A percentile compares a stretch with the other conserved stretches of the same genome.
phyloP scores from a whole-genome alignment of 164 flowering plant genomes.

The Nelumbo lutea region DNA sequence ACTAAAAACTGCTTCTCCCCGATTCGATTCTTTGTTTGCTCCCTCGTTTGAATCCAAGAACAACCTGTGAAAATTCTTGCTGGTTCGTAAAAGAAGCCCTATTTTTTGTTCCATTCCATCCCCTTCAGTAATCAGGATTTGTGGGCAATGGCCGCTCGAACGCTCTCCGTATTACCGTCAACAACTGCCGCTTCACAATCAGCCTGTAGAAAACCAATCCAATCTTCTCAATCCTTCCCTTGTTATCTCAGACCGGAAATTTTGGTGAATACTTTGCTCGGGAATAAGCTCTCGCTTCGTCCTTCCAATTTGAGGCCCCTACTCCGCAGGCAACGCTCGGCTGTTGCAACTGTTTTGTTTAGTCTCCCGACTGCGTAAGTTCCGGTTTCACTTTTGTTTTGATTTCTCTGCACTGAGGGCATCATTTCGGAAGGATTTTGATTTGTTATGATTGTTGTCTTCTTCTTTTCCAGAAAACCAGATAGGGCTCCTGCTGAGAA shows the following conservation, averaged over 20 bases:
- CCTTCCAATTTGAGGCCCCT: constrained; percentile 9
- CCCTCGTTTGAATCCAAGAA: neutral
- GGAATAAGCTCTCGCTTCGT: constrained; percentile 23
- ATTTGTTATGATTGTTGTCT: constrained; percentile 9
- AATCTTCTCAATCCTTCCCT: constrained; percentile 13
- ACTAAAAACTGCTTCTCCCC: too few species aligned
- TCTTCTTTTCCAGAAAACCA: constrained; percentile 34
- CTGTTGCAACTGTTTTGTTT: constrained; percentile 18
- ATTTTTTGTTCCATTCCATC: neutral
- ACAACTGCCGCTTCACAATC: constrained; percentile 20
- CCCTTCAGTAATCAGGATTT: constrained; percentile 1
- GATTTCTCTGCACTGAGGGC: neutral
- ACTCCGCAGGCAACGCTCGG: constrained; percentile 12
- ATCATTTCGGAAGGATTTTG: too few species aligned
- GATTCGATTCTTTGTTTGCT: too few species aligned
- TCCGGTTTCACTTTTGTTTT: neutral
- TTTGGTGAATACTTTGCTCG: constrained; percentile 21
- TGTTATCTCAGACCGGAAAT: constrained; percentile 2
- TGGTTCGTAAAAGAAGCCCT: neutral
- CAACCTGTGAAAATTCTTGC: neutral
- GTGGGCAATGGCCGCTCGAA: constrained; percentile 23
- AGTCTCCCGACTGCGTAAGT: constrained; percentile 45
- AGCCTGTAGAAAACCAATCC: neutral
- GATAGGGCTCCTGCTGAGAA: constrained; percentile 35
- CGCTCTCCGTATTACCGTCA: constrained; percentile 3